phyloP scores from a whole-genome alignment of 345 rosid species.

The Orychophragmus violaceus region DNA sequence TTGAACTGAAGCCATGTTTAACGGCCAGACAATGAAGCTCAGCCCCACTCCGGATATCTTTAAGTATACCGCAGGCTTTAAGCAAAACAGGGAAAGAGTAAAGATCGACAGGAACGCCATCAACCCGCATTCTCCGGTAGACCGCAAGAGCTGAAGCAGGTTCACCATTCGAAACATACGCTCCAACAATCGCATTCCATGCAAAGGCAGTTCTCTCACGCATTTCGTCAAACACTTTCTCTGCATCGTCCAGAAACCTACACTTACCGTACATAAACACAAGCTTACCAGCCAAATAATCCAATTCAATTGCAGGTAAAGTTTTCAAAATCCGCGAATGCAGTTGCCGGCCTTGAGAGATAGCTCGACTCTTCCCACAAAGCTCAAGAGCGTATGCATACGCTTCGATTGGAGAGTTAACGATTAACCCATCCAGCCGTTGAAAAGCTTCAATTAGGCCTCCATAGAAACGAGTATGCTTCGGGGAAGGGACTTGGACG shows the following conservation, averaged over 20 bases:
- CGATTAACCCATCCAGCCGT: background rate
- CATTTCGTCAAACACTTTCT: slow-evolving; percentile 64
- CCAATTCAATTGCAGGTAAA: slow-evolving; percentile 7
- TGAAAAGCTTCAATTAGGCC: background rate
- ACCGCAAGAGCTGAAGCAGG: slow-evolving; percentile 45
- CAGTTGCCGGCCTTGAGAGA: slow-evolving; percentile 45
- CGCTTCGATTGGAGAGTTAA: slow-evolving; percentile 21
- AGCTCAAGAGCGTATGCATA: slow-evolving; percentile 46
- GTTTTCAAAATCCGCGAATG: slow-evolving; percentile 53
- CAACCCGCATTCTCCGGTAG: slow-evolving; percentile 47
- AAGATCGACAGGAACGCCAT: slow-evolving; percentile 48
- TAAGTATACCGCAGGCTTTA: slow-evolving; percentile 54
- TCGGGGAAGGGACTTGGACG: slow-evolving; percentile 3
- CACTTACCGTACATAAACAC: slow-evolving; percentile 68
- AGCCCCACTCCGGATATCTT: slow-evolving; percentile 40
- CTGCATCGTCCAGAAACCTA: slow-evolving; percentile 45
- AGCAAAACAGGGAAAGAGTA: slow-evolving; percentile 51
- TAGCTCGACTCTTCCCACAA: slow-evolving; percentile 39
- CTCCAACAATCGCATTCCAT: slow-evolving; percentile 80
- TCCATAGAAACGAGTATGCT: background rate
- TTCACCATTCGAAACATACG: slow-evolving; percentile 49
- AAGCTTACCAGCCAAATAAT: slow-evolving; percentile 57
- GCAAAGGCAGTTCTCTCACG: slow-evolving; percentile 47
- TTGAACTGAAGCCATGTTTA: slow-evolving; percentile 49
- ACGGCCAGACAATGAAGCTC: slow-evolving; percentile 55